Conservation (phyloP, 2,329 filamentous ascomycete species). For the Fusarium clavum region DNA sequence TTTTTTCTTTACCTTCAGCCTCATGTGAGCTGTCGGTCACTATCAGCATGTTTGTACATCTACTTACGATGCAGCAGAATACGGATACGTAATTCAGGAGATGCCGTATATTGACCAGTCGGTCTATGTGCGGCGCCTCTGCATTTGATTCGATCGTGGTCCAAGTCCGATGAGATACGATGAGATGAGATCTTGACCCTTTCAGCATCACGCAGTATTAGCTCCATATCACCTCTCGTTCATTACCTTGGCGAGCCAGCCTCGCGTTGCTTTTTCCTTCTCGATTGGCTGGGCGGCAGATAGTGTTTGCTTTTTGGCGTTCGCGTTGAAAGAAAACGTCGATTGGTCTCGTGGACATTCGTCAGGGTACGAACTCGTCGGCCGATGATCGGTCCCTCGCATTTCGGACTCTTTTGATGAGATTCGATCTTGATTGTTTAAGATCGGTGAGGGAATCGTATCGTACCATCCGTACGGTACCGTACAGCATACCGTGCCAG, state of each 20-base stretch:
- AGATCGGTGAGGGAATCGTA: constrained; percentile 1
- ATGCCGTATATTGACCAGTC: constrained; percentile 1
- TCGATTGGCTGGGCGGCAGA: constrained; percentile 1
- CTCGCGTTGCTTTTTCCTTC: constrained; percentile 33
- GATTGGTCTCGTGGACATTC: neutral
- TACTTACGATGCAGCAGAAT: neutral
- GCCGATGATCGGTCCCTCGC: neutral
- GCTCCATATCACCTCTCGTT: neutral
- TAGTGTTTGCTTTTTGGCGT: constrained; percentile 17
- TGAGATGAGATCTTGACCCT: neutral
- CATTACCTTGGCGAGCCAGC: neutral
- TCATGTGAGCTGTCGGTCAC: constrained; percentile 9
- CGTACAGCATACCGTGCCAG: neutral
- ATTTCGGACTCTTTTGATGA: neutral
- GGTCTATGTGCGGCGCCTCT: neutral
- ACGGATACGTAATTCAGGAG: neutral
- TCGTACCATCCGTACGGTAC: neutral
- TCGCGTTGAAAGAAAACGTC: neutral
- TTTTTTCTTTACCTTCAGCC: constrained; percentile 2
- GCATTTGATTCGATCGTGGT: neutral
- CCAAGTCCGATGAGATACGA: neutral
- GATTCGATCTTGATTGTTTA: neutral
- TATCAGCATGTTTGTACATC: constrained; percentile 27
- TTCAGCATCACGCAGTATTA: constrained; percentile 10
- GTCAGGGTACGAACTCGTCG: neutral